Evolutionary conservation across 768 basidiomycete genomes (phyloP).

Genomic region (Hericium erinaceus): DNA sequence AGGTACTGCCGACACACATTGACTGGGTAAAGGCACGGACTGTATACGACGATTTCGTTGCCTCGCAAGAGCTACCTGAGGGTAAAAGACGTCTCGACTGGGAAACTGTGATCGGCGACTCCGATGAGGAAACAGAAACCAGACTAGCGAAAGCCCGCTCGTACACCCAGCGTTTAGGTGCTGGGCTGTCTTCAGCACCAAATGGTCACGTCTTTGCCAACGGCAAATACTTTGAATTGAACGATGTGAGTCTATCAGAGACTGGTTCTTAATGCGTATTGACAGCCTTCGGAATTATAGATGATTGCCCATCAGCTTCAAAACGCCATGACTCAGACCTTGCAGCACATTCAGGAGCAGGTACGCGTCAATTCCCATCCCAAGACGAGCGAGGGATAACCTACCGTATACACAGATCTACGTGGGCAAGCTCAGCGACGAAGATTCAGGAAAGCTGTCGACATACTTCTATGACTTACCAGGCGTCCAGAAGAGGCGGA

Average conservation of each 20-base stretch:
- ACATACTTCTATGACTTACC: slow-evolving; percentile 91
- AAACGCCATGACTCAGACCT: slow-evolving; percentile 43
- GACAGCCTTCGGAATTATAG: slow-evolving; percentile 25
- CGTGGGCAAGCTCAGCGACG: slow-evolving; percentile 45
- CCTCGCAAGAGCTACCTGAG: background rate
- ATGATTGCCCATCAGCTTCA: slow-evolving; percentile 59
- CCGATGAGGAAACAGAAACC: slow-evolving; percentile 1
- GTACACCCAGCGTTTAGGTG: slow-evolving; percentile 26
- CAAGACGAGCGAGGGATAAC: background rate
- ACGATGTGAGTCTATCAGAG: slow-evolving; percentile 4
- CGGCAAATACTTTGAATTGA: slow-evolving; percentile 24
- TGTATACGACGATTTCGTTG: slow-evolving; percentile 2
- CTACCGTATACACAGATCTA: slow-evolving; percentile 35
- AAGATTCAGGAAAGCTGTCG: slow-evolving; percentile 38
- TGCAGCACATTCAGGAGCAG: slow-evolving; percentile 66
- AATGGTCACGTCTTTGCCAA: slow-evolving; percentile 37
- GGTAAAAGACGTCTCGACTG: slow-evolving; percentile 1
- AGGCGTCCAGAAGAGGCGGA: slow-evolving; percentile 59
- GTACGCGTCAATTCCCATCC: slow-evolving; percentile 26
- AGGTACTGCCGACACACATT: background rate
- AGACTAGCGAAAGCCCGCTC: slow-evolving; percentile 18
- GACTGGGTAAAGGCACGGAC: slow-evolving; percentile 4
- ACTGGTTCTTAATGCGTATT: too few species aligned
- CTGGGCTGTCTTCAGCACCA: slow-evolving; percentile 5
- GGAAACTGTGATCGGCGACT: background rate